Conservation (phyloP, 2,329 filamentous ascomycete species). For the Grosmannia huntii region DNA sequence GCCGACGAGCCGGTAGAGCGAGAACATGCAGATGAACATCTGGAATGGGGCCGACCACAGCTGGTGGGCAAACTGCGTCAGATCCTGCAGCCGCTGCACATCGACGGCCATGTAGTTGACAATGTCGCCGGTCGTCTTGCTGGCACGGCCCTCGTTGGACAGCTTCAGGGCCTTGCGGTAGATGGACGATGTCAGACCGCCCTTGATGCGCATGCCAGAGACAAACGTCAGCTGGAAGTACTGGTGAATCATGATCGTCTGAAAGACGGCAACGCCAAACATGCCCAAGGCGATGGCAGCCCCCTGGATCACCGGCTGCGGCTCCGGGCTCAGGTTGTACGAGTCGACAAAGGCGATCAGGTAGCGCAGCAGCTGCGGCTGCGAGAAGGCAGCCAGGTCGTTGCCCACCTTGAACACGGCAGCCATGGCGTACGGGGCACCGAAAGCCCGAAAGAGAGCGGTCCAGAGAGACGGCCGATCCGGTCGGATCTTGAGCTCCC, state of each 20-base stretch:
- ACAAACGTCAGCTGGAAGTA: slow-evolving; percentile 95
- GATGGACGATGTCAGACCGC: slow-evolving; percentile 76
- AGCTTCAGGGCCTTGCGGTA: slow-evolving; percentile 83
- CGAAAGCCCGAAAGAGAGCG: slow-evolving; percentile 72
- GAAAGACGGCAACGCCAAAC: slow-evolving; percentile 75
- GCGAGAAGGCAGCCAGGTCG: slow-evolving; percentile 73
- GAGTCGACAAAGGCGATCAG: slow-evolving; percentile 79
- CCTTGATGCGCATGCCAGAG: slow-evolving; percentile 93
- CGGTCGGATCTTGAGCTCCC: slow-evolving; percentile 53
- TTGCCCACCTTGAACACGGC: slow-evolving; percentile 81
- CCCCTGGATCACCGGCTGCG: slow-evolving; percentile 71
- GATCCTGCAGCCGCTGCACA: slow-evolving; percentile 84
- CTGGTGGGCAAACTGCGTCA: slow-evolving; percentile 91
- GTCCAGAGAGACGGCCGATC: slow-evolving; percentile 74
- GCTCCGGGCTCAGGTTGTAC: slow-evolving; percentile 44
- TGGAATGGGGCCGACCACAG: slow-evolving; percentile 96
- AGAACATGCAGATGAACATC: slow-evolving; percentile 89
- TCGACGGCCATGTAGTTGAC: slow-evolving; percentile 99
- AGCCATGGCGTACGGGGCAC: slow-evolving; percentile 69
- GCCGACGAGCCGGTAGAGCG: slow-evolving; percentile 88
- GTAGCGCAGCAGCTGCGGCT: slow-evolving; percentile 77
- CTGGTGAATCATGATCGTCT: slow-evolving; percentile 87
- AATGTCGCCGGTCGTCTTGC: slow-evolving; percentile 91
- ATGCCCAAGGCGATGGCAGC: slow-evolving; percentile 81
- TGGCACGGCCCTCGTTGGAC: slow-evolving; percentile 80